Evolutionary conservation across 2,329 filamentous ascomycete species (phyloP), one percentile per base, ranked within the genome.

Genomic region (Calonectria multiphialidica): DNA sequence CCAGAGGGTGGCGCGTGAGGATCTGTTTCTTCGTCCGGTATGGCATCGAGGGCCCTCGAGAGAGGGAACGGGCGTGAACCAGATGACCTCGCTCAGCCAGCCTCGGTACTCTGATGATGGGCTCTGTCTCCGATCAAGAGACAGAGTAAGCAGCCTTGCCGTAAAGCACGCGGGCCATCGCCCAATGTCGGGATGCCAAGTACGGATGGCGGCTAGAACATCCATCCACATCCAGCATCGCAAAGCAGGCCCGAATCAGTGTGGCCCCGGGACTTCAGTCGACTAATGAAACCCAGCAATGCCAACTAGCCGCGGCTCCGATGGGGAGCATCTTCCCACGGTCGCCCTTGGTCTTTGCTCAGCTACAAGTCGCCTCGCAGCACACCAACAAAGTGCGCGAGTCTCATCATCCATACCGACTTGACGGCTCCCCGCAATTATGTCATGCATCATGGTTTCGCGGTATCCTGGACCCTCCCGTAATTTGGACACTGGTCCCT

Each of bases 401-500:
- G 70, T 70, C 74, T 73, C 74, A 73, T 72, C 61, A 70, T 74
- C 67, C 72, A 74, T 71, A 74, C 75, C 71, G 72, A 70, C 74
- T 72, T 67, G 61, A 62, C 67, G 73, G 68, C 77, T 81, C 82
- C 80, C 81, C 82, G 82, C 81, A 85, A 86, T 86, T 86, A 86
- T 87, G 84, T 85, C 85, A 86, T 86, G 85, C 84, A 82, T 82
- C 82, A 80, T 80, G 77, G 77, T 80, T 78, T 80, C 77, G 76
- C 74, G 77, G 77, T 80, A 83, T 83, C 80, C 80, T 81, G 75
- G 81, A 78, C 77, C 81, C 77, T 82, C 80, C 76, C 80, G 77
- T 81, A 80, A 81, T 82, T 81, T 82, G 78, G 75, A 80, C 66
- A 74, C 75, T 72, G 76, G 78, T 76, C 77, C 76, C 74, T 80